Percentiles rank a stretch among this genome's conserved stretches.
phyloP scores from a whole-genome alignment of 805 yeast genomes.

The Aciculoconidium aculeatum region DNA sequence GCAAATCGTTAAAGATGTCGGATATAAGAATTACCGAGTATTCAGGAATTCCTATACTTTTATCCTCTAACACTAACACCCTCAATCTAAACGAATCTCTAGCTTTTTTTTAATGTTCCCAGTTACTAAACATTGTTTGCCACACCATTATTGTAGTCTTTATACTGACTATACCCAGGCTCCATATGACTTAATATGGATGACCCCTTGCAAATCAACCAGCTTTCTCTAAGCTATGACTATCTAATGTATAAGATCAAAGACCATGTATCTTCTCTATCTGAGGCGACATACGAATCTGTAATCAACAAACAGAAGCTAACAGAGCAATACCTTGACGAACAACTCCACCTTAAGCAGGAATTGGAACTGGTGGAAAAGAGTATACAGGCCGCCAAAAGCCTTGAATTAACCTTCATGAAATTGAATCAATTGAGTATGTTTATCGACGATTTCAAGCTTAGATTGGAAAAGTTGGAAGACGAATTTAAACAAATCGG shows the following conservation, averaged over 20 bases:
- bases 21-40: too few relatives aligned
- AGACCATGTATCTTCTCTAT: conserved; percentile 45
- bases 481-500: conserved; percentile 8
- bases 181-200: conserved; percentile 3
- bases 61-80: too few relatives aligned
- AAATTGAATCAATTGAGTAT: conserved; percentile 46
- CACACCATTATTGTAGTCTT: too few relatives aligned
- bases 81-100: background rate
- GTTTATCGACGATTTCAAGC: conserved; percentile 22
- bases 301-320: conserved; percentile 26
- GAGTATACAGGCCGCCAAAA: conserved; percentile 41
- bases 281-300: conserved; percentile 32
- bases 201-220: conserved; percentile 61
- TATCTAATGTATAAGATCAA: conserved; percentile 57
- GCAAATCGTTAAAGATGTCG: too few relatives aligned
- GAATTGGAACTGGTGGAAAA: conserved; percentile 36
- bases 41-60: too few relatives aligned
- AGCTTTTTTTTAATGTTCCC: too few relatives aligned
- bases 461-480: conserved; percentile 14
- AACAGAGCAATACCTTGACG: conserved; percentile 15
- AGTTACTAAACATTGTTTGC: too few relatives aligned
- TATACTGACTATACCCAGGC: too few relatives aligned
- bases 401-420: conserved; percentile 45
- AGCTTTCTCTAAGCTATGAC: conserved; percentile 58
- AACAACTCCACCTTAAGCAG: conserved; percentile 26